A percentile compares a stretch with the other conserved stretches of the same genome.
phyloP scores from a whole-genome alignment of 495 filamentous ascomycete species.

The Terfezia boudieri region DNA sequence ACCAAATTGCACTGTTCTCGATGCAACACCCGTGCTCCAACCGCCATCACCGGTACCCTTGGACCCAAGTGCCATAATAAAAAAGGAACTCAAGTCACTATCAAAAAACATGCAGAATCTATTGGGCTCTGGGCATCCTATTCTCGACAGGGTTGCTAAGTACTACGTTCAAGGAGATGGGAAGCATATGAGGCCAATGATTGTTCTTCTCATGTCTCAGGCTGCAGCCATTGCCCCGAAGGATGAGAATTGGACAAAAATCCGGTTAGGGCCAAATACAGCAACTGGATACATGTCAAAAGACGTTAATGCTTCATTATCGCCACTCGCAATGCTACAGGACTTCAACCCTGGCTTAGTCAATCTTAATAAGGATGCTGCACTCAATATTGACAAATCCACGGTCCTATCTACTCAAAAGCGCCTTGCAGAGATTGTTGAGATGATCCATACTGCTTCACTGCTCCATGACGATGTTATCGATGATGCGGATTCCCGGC shows the following conservation, averaged over 20 bases:
- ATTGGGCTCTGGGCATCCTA: slow-evolving; percentile 76
- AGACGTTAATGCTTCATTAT: slow-evolving; percentile 53
- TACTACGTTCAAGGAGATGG: slow-evolving; percentile 96
- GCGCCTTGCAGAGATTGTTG: slow-evolving; percentile 84
- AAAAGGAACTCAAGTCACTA: slow-evolving; percentile 86
- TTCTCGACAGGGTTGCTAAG: slow-evolving; percentile 83
- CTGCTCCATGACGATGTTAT: slow-evolving; percentile 96
- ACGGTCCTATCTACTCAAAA: slow-evolving; percentile 74
- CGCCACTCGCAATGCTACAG: slow-evolving; percentile 46
- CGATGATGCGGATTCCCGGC: slow-evolving; percentile 64
- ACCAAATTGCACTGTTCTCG: no score
- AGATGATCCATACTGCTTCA: slow-evolving; percentile 90
- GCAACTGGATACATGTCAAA: slow-evolving; percentile 9
- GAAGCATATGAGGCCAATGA: slow-evolving; percentile 83
- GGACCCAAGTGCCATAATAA: slow-evolving; percentile 36
- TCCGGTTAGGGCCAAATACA: not conserved
- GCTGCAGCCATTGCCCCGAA: slow-evolving; percentile 67
- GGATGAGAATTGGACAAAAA: slow-evolving; percentile 19
- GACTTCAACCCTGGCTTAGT: slow-evolving; percentile 53
- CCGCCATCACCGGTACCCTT: not conserved
- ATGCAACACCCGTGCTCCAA: not conserved
- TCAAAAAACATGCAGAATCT: slow-evolving; percentile 73
- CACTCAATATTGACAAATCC: slow-evolving; percentile 26
- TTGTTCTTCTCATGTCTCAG: slow-evolving; percentile 87
- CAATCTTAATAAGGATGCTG: slow-evolving; percentile 23